Conservation (phyloP, 257 asterid species). For the Solanum neorickii region DNA sequence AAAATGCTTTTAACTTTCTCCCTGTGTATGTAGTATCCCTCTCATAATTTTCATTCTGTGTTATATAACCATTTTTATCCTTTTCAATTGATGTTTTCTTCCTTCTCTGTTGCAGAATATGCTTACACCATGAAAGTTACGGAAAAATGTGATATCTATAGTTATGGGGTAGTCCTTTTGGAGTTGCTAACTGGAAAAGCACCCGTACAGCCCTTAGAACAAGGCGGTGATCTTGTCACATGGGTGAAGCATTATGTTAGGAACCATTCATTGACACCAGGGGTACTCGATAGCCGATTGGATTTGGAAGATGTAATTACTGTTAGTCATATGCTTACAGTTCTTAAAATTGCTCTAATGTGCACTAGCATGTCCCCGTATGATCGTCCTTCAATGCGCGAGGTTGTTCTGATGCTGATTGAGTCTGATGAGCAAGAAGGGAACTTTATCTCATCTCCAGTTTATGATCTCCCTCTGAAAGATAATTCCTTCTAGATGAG, state of each 20-base stretch:
- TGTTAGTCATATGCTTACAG: slow-evolving; percentile 59
- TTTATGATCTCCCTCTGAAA: slow-evolving; percentile 25
- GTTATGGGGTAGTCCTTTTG: slow-evolving; percentile 82
- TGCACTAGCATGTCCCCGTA: slow-evolving; percentile 71
- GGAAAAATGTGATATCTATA: slow-evolving; percentile 79
- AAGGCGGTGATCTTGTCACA: slow-evolving; percentile 85
- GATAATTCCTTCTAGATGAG: slow-evolving; percentile 26
- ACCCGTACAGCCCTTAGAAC: slow-evolving; percentile 80
- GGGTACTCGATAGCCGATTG: slow-evolving; percentile 55
- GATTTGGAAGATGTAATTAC: slow-evolving; percentile 35
- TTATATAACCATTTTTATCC: neutral
- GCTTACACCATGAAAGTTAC: slow-evolving; percentile 94
- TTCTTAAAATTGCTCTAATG: slow-evolving; percentile 60
- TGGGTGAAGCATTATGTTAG: slow-evolving; percentile 53
- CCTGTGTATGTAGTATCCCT: neutral
- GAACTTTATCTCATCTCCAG: slow-evolving; percentile 35
- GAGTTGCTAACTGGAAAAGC: slow-evolving; percentile 79
- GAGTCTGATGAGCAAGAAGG: slow-evolving; percentile 62
- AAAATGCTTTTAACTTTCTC: neutral
- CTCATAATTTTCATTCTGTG: neutral
- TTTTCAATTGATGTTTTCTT: neutral
- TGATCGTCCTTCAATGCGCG: slow-evolving; percentile 84
- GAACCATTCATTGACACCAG: slow-evolving; percentile 41
- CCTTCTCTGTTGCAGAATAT: slow-evolving; percentile 40
- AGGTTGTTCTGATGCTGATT: slow-evolving; percentile 71